These are phyloP conservation scores for Hydrangea macrophylla DNA, from an alignment of 148 eudicot genomes.

Conservation along the genomic window DNA sequence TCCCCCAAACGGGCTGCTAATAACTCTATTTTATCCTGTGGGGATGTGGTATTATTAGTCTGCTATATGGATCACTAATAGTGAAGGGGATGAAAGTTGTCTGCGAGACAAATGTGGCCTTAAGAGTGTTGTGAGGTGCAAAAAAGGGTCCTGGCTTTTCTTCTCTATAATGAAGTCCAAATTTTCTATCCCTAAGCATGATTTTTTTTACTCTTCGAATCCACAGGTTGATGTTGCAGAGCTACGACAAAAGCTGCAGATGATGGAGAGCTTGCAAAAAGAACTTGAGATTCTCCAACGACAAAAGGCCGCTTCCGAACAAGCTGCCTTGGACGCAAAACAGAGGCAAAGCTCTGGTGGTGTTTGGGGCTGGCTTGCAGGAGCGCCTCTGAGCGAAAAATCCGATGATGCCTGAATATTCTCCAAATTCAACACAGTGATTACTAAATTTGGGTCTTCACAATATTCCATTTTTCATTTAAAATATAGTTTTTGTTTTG, in stretches of 20 bases:
- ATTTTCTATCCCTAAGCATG: too few species aligned
- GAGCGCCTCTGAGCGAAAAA: constrained; percentile 43
- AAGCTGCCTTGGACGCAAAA: constrained; percentile 71
- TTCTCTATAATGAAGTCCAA: too few species aligned
- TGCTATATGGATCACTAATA: too few species aligned
- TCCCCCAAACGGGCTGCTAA: too few species aligned
- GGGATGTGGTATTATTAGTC: too few species aligned
- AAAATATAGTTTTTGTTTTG: constrained; percentile 12
- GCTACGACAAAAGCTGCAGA: constrained; percentile 84
- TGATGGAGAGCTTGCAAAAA: constrained; percentile 83
- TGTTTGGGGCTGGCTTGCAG: constrained; percentile 97
- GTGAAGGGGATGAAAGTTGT: too few species aligned
- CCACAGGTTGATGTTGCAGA: constrained; percentile 95
- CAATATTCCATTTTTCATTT: constrained; percentile 17
- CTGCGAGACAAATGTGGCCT: too few species aligned
- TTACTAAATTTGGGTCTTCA: constrained; percentile 15
- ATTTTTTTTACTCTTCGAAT: constrained; percentile 8
- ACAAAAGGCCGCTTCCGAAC: constrained; percentile 96
- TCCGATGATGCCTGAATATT: constrained; percentile 44
- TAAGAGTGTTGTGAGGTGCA: too few species aligned
- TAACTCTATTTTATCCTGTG: too few species aligned
- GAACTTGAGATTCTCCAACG: constrained; percentile 87
- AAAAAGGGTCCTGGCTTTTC: too few species aligned
- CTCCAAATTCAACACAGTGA: constrained; percentile 2
- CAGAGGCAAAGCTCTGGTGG: constrained; percentile 86